A percentile compares a stretch with the other conserved stretches of the same genome.
These are phyloP conservation scores for Globisporangium cederbergense DNA, from an alignment of 352 stramenopile species.

Conservation along the genomic window DNA sequence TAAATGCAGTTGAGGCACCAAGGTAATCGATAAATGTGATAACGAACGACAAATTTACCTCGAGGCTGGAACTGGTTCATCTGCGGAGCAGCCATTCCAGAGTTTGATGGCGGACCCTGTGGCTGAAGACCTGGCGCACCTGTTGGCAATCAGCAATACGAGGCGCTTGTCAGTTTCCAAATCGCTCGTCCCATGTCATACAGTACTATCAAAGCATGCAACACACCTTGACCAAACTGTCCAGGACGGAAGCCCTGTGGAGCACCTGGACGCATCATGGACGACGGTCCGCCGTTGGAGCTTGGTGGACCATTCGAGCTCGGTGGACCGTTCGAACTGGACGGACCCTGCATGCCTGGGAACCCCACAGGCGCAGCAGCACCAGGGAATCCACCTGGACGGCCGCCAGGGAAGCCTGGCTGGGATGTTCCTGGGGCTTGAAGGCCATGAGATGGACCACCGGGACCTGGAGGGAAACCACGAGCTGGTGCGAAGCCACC, in stretches of 20 bases:
- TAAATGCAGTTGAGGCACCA: background rate
- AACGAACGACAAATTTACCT: conserved; percentile 12
- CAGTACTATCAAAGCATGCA: background rate
- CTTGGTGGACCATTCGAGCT: conserved; percentile 11
- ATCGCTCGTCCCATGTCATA: background rate
- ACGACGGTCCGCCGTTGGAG: conserved; percentile 2
- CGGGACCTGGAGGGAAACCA: conserved; percentile 13
- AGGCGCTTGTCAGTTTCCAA: background rate
- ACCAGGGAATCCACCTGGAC: conserved; percentile 22
- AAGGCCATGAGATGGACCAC: conserved; percentile 10
- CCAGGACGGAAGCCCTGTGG: conserved; percentile 19
- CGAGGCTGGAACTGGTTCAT: conserved; percentile 41
- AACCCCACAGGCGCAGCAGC: conserved; percentile 10
- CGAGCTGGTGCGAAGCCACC: conserved; percentile 16
- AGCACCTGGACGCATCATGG: conserved; percentile 6
- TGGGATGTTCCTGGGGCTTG: conserved; percentile 16
- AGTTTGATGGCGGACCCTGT: conserved; percentile 29
- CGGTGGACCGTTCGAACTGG: conserved; percentile 16
- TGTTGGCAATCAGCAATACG: background rate
- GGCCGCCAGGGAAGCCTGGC: conserved; percentile 13
- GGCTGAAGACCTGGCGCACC: conserved; percentile 8
- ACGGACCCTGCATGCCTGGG: conserved; percentile 24
- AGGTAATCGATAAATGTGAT: background rate
- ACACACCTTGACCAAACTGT: conserved; percentile 22
- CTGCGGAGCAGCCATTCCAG: conserved; percentile 28